Evolutionary conservation across 495 filamentous ascomycete genomes (phyloP).

Genomic region (Beverwykella pulmonaria): DNA sequence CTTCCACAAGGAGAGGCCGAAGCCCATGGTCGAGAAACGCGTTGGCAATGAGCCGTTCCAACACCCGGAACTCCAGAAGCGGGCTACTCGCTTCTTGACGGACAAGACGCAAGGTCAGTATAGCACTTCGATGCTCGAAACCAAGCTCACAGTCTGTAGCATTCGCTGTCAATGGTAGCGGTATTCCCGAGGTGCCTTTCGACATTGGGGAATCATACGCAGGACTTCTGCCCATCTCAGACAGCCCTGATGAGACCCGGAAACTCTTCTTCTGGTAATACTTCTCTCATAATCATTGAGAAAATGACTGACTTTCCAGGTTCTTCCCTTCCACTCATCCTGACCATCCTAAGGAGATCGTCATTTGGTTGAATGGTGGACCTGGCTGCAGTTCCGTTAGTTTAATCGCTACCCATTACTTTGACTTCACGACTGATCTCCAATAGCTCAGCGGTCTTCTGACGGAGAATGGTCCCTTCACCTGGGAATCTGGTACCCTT

Average conservation of each 20-base stretch:
- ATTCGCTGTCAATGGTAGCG: slow-evolving; percentile 67
- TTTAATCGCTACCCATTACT: not conserved
- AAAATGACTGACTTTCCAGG: slow-evolving; percentile 11
- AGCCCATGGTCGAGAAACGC: slow-evolving; percentile 23
- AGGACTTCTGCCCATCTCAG: slow-evolving; percentile 70
- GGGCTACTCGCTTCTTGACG: slow-evolving; percentile 25
- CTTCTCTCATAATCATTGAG: slow-evolving; percentile 45
- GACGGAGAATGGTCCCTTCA: slow-evolving; percentile 76
- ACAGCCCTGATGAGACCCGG: slow-evolving; percentile 53
- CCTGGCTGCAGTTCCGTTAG: not conserved
- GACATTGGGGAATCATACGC: slow-evolving; percentile 78
- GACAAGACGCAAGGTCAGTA: slow-evolving; percentile 28
- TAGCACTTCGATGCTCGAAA: not conserved
- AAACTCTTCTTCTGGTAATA: slow-evolving; percentile 75
- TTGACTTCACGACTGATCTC: not conserved
- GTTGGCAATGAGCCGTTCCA: slow-evolving; percentile 24
- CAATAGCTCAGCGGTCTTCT: slow-evolving; percentile 57
- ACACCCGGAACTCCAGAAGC: slow-evolving; percentile 29
- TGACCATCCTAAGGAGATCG: slow-evolving; percentile 26
- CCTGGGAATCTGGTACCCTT: slow-evolving; percentile 59
- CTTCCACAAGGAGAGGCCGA: slow-evolving; percentile 10
- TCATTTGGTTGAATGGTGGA: slow-evolving; percentile 26
- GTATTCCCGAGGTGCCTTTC: slow-evolving; percentile 72
- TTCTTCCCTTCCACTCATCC: slow-evolving; percentile 37
- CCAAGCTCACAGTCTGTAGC: slow-evolving; percentile 39